A percentile compares a stretch with the other conserved stretches of the same genome.
Evolutionary conservation across 2,329 filamentous ascomycete species (phyloP).

Genomic region (Colletotrichum sp.): DNA sequence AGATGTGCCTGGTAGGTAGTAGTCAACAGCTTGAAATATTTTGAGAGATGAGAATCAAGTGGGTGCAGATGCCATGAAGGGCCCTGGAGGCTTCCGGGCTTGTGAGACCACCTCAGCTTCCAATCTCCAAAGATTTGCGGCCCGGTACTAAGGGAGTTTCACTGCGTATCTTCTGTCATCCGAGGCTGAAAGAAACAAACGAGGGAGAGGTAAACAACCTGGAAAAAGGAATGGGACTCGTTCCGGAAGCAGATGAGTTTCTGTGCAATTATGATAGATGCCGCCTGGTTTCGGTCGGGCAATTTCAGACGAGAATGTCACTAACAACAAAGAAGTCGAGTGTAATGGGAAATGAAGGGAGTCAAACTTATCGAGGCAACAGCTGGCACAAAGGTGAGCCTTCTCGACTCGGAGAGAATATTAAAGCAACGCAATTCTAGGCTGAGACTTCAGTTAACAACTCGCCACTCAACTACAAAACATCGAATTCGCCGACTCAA

Average conservation of each 20-base stretch:
- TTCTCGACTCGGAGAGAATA: neutral
- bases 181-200: neutral
- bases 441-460: neutral
- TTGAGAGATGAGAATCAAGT: neutral
- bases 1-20: neutral
- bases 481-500: neutral
- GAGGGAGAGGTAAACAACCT: neutral
- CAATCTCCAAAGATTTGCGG: neutral
- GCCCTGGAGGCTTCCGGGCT: neutral
- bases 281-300: neutral
- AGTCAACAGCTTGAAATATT: too few relatives aligned
- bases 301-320: neutral
- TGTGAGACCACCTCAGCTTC: neutral
- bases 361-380: neutral
- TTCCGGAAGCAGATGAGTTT: neutral
- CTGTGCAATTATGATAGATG: neutral
- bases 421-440: neutral
- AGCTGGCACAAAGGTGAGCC: neutral
- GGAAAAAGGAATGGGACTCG: neutral
- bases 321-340: neutral
- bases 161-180: accelerated
- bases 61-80: accelerated
- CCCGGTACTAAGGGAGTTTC: accelerated
- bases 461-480: neutral
- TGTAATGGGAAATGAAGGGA: neutral